Percentiles rank a stretch among this genome's conserved stretches.
phyloP scores from a whole-genome alignment of 257 asterid species.

The Solanum infundibuliforme region DNA sequence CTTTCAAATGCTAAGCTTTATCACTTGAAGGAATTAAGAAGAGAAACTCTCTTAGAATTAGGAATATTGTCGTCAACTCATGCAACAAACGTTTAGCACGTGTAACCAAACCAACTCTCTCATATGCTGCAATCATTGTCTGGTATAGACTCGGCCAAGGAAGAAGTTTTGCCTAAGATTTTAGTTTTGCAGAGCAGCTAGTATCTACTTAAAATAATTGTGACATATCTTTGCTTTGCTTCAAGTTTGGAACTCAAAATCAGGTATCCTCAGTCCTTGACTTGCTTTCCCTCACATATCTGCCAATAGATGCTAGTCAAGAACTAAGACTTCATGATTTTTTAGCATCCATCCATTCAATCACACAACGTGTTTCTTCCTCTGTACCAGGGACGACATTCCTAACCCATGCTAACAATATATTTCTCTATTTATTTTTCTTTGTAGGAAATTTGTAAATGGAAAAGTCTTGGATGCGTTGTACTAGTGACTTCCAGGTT shows the following conservation, averaged over 20 bases:
- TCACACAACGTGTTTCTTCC: slow-evolving; percentile 74
- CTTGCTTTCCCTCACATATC: not conserved
- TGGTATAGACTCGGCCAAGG: too few relatives aligned
- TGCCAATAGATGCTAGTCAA: not conserved
- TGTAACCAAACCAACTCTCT: too few relatives aligned
- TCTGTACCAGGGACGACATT: slow-evolving; percentile 71
- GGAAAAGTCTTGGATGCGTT: too few relatives aligned
- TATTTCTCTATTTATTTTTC: too few relatives aligned
- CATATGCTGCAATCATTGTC: too few relatives aligned
- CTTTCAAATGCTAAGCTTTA: too few relatives aligned
- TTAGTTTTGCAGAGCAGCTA: not conserved
- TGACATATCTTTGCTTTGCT: not conserved
- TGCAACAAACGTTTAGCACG: too few relatives aligned
- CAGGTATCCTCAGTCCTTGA: not conserved
- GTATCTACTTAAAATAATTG: not conserved
- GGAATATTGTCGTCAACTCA: too few relatives aligned
- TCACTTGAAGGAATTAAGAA: too few relatives aligned
- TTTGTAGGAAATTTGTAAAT: too few relatives aligned
- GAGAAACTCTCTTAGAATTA: too few relatives aligned
- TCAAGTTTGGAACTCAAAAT: not conserved
- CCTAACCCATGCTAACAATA: slow-evolving; percentile 23
- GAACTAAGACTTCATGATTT: slow-evolving; percentile 5
- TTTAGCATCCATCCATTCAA: slow-evolving; percentile 76
- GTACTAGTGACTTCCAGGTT: too few relatives aligned
- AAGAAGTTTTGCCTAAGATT: not conserved